phyloP scores from a whole-genome alignment of 2,329 filamentous ascomycete species.

The Dactylellina haptotyla region DNA sequence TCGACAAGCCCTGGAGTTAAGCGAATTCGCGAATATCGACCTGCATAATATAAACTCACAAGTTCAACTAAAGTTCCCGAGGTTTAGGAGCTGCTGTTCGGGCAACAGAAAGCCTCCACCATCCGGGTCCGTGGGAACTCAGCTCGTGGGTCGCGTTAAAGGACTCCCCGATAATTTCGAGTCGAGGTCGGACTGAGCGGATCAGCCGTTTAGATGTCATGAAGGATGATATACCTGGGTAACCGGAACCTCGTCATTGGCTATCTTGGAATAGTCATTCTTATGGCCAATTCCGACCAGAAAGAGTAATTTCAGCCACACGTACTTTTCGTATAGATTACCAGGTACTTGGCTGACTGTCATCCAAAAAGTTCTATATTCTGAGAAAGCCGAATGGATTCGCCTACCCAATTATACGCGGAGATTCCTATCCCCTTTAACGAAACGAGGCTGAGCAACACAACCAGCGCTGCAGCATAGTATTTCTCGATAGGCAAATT shows the following conservation, averaged over 20 bases:
- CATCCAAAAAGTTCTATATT: conserved; percentile 16
- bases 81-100: conserved; percentile 1
- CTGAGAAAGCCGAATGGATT: neutral
- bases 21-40: conserved; percentile 31
- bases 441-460: conserved; percentile 47
- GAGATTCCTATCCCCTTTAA: conserved; percentile 10
- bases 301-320: conserved; percentile 29
- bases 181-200: neutral
- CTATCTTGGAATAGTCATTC: conserved; percentile 1
- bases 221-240: no score
- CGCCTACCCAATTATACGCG: conserved; percentile 7
- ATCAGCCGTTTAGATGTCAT: neutral
- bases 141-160: neutral
- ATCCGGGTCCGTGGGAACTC: neutral
- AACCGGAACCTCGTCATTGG: neutral
- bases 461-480: conserved; percentile 5
- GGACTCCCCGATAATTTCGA: neutral
- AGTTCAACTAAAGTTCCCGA: conserved; percentile 8
- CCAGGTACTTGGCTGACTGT: conserved; percentile 33
- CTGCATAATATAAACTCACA: conserved; percentile 26
- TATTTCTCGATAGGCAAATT: conserved; percentile 1
- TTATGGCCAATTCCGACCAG: neutral
- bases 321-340: neutral
- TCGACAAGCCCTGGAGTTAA: conserved; percentile 28
- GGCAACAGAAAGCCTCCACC: neutral